Percentiles rank a stretch among this genome's conserved stretches.
phyloP scores from a whole-genome alignment of 2,329 filamentous ascomycete species.

The Septoria linicola region DNA sequence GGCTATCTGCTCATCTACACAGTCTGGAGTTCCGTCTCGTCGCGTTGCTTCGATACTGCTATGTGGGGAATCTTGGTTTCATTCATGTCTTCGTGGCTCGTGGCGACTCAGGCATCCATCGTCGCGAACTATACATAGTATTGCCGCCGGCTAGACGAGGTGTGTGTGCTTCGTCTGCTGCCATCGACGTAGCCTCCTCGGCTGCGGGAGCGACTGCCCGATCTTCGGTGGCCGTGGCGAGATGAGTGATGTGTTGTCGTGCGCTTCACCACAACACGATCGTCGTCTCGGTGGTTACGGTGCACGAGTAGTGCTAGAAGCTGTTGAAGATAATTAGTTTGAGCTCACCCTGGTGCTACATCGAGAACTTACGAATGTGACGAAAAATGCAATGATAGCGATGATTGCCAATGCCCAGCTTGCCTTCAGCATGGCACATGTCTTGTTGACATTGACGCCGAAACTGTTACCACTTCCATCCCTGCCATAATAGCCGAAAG shows the following conservation, averaged over 20 bases:
- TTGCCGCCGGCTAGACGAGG: constrained; percentile 32
- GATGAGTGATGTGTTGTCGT: constrained; percentile 52
- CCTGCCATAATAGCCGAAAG: constrained; percentile 19
- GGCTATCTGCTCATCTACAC: too few relatives aligned
- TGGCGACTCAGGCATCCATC: neutral
- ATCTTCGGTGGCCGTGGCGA: constrained; percentile 45
- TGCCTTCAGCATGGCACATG: constrained; percentile 89
- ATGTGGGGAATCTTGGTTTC: neutral
- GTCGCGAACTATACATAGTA: constrained; percentile 34
- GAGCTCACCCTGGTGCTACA: neutral
- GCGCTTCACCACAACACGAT: constrained; percentile 55
- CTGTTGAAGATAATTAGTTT: constrained; percentile 29
- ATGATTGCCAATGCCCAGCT: constrained; percentile 88
- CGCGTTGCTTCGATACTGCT: neutral
- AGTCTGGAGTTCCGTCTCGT: neutral
- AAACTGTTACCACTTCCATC: constrained; percentile 43
- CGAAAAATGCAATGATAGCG: constrained; percentile 76
- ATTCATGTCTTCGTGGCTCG: neutral
- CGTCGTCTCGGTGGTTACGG: constrained; percentile 46
- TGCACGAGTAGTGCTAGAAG: constrained; percentile 63
- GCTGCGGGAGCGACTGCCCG: constrained; percentile 33
- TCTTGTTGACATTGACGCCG: constrained; percentile 61
- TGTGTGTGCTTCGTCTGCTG: constrained; percentile 26
- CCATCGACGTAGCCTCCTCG: constrained; percentile 32
- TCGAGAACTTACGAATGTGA: constrained; percentile 60